These are phyloP conservation scores for Tetrapisispora namnaoensis DNA, from an alignment of 805 yeast species.

Conservation along the genomic window DNA sequence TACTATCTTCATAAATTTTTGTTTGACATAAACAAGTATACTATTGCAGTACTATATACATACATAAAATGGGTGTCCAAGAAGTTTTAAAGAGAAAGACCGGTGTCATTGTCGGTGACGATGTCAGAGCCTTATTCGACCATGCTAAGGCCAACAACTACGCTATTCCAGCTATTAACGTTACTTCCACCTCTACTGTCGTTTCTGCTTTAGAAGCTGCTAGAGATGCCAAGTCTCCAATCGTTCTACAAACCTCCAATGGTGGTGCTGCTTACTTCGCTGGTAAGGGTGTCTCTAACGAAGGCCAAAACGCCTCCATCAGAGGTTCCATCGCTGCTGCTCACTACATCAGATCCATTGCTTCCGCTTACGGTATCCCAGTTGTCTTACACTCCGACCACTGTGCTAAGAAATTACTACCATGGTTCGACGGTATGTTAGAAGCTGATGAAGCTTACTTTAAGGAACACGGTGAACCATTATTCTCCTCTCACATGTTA, in stretches of 20 bases:
- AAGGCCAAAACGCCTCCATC: constrained; percentile 88
- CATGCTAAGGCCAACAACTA: constrained; percentile 89
- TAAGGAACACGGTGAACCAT: constrained; percentile 80
- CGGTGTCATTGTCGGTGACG: constrained; percentile 99
- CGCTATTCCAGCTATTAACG: constrained; percentile 98
- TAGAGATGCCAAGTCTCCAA: constrained; percentile 88
- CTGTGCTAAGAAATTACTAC: constrained; percentile 95
- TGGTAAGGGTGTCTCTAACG: constrained; percentile 96
- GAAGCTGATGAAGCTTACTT: constrained; percentile 92
- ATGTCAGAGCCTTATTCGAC: constrained; percentile 72
- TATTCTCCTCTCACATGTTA: constrained; percentile 98
- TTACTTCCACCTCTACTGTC: constrained; percentile 94
- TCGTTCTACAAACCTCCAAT: constrained; percentile 91
- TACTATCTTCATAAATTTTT: no score
- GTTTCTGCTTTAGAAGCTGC: constrained; percentile 97
- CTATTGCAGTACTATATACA: no score
- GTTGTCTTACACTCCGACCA: constrained; percentile 96
- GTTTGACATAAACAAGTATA: neutral
- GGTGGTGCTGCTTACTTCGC: constrained; percentile 99
- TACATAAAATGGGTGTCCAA: constrained; percentile 44
- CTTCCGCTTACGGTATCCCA: constrained; percentile 94
- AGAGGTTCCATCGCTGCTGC: constrained; percentile 96
- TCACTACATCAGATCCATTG: constrained; percentile 91
- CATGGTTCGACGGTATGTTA: constrained; percentile 98
- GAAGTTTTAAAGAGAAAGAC: constrained; percentile 80